Conservation (phyloP, 768 basidiomycete species). For the Lactifluus volemus region DNA sequence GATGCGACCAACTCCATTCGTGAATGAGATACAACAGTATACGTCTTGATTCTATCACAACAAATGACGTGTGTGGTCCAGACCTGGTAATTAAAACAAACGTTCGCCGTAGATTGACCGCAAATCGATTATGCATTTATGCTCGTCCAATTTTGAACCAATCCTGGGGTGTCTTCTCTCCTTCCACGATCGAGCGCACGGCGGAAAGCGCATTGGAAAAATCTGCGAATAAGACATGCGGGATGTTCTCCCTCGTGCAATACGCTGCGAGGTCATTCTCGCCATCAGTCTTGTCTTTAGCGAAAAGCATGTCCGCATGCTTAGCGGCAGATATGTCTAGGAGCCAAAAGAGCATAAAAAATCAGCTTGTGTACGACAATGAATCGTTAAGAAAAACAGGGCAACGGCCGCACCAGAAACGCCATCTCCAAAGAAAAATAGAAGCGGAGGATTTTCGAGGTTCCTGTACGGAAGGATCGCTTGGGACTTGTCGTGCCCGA, state of each 20-base stretch:
- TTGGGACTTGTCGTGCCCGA: slow-evolving; percentile 93
- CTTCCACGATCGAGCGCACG: slow-evolving; percentile 64
- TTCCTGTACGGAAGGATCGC: slow-evolving; percentile 88
- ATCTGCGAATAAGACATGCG: slow-evolving; percentile 68
- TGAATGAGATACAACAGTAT: not conserved
- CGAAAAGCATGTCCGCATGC: slow-evolving; percentile 95
- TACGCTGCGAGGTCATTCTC: slow-evolving; percentile 84
- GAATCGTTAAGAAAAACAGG: not conserved
- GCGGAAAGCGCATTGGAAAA: slow-evolving; percentile 54
- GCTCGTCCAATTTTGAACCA: slow-evolving; percentile 28
- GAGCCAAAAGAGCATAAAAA: not conserved
- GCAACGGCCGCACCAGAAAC: slow-evolving; percentile 62
- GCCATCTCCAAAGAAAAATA: slow-evolving; percentile 98
- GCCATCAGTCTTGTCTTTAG: slow-evolving; percentile 67
- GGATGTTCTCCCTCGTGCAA: slow-evolving; percentile 71
- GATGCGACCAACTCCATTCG: no score
- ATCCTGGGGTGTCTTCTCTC: slow-evolving; percentile 49
- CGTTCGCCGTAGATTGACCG: no score
- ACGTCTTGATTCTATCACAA: not conserved
- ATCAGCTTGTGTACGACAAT: not conserved
- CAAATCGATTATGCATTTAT: not conserved
- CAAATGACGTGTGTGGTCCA: not conserved
- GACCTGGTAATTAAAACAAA: no score
- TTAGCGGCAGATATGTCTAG: slow-evolving; percentile 86
- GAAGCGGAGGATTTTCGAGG: slow-evolving; percentile 58